These are phyloP conservation scores for Lentinula edodes DNA, from an alignment of 768 basidiomycete species.

Conservation along the genomic window DNA sequence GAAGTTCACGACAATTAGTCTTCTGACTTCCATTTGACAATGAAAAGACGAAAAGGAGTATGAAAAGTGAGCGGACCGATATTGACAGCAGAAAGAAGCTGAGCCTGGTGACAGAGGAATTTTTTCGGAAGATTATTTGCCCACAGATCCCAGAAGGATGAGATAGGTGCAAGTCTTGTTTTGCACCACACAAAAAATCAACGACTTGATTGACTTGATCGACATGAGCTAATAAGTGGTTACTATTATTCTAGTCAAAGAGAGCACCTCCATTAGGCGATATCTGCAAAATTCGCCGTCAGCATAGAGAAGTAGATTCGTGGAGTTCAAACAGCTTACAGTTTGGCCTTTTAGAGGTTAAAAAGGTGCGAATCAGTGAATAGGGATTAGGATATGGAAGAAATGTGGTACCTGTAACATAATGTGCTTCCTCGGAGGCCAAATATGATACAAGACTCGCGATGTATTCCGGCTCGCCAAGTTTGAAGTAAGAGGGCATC, in stretches of 20 bases:
- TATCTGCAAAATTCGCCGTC: neutral
- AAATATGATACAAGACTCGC: constrained; percentile 21
- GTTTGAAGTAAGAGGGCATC: neutral
- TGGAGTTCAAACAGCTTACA: neutral
- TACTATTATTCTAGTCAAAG: neutral
- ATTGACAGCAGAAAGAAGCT: too few species aligned
- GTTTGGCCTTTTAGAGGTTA: neutral
- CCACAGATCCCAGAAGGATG: neutral
- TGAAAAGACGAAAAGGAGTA: neutral
- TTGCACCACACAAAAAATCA: too few species aligned
- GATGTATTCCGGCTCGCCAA: constrained; percentile 16
- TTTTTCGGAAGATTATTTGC: neutral
- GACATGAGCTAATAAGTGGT: too few species aligned
- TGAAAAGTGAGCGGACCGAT: neutral
- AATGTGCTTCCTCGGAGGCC: constrained; percentile 20
- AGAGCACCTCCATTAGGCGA: neutral
- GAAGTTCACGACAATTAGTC: neutral
- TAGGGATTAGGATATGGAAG: neutral
- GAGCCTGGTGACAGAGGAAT: neutral
- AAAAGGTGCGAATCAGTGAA: neutral
- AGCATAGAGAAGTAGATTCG: neutral
- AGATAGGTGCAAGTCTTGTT: neutral
- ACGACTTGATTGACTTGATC: neutral
- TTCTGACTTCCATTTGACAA: neutral
- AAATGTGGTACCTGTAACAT: constrained; percentile 14